Base-by-base conservation (phyloP, 495 filamentous ascomycete genomes). In the Aspergillus taichungensis region DNA sequence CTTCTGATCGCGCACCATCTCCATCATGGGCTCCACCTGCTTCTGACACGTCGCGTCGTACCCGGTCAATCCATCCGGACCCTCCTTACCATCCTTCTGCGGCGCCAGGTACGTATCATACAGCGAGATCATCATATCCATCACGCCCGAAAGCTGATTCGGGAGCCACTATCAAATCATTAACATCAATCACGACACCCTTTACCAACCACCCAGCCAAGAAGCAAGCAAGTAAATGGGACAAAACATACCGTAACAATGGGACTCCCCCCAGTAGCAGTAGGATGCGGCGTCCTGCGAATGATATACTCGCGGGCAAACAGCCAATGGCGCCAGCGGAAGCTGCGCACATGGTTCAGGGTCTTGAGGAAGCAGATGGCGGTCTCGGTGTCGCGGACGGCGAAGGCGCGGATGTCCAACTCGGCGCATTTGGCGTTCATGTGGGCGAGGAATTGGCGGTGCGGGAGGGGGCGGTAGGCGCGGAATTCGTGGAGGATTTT, bases 231-330 rank as follows among this genome's bases (percentile, higher is more conserved):
- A 35, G 6, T 24, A 42, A 29, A 12, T 11, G 18, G 11, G 6
- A 35, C 6, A 3, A 11, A 8, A 68, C 76, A 55, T 63, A 78
- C 78, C 13, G 85, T 91, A 9, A 95, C 85, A 46, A 95, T 94
- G 1, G 89, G 89, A 56, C 85, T 91, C 1, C 89, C 89, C 1
- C 89, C 89, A 0, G 89, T 95, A 5, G 89, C 89, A 27, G 85
- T 91, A 0, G 89, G 88, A 55, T 95, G 86, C 0, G 67, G 71
- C 0, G 85, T 92, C 46, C 80, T 75, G 56, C 86, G 87, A 43
- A 95, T 76, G 47, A 95, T 94, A 52, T 95, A 95, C 72, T 95
- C 89, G 13, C 87, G 71, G n/a, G 88, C 88, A 54, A 95, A 94
- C 49, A 88, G 80, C 89, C 89, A 95, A 56, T 94, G 89, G 3